Base-by-base conservation (phyloP, 345 rosid species). In the Eutrema heterophyllum region DNA sequence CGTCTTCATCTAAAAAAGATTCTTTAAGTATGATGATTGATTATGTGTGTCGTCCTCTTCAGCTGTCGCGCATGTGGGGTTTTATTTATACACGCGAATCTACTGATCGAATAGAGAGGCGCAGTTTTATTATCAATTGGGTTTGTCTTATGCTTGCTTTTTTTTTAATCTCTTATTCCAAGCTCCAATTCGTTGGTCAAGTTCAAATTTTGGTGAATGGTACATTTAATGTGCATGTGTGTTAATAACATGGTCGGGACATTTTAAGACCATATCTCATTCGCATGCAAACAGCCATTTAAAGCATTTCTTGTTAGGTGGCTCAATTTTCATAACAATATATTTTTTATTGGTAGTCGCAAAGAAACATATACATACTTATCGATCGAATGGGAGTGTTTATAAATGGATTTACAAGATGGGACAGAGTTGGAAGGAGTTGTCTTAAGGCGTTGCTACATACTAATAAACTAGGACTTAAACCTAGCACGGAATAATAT, bases 221-320 rank as follows among this genome's bases (percentile, higher is more conserved):
- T 61, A 75, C 74, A 68, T 61, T 75, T 33, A 74, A 49, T 74
- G 72, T 29, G 24, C 24, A 1, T 21, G 67, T 58, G 71, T 36
- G 46, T 44, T 67, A 68, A 61, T 53, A 75, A 53, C 74, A 75
- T 75, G 74, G 79, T 75, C 79, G 79, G 64, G 79, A 53, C 64
- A 68, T 68, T 43, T 68, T 6, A 61, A 48, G 74, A 68, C 70
- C 69, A 75, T 33, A 21, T 55, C 50, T 55, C 30, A 40, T 39
- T 67, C 46, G 60, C 53, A 53, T 73, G 77, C 77, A 35, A 3
- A 44, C 44, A 35, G 16, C 14, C 54, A 53, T 76, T 62, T 27
- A 68, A 53, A 36, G 62, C 79, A 52, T 15, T 53, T 29, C 60
- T 61, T 33, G 54, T 67, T 75, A 67, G 78, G 68, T 68, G 64